phyloP scores from a whole-genome alignment of 129 eudicot genomes.

The Helianthus tuberosus region DNA sequence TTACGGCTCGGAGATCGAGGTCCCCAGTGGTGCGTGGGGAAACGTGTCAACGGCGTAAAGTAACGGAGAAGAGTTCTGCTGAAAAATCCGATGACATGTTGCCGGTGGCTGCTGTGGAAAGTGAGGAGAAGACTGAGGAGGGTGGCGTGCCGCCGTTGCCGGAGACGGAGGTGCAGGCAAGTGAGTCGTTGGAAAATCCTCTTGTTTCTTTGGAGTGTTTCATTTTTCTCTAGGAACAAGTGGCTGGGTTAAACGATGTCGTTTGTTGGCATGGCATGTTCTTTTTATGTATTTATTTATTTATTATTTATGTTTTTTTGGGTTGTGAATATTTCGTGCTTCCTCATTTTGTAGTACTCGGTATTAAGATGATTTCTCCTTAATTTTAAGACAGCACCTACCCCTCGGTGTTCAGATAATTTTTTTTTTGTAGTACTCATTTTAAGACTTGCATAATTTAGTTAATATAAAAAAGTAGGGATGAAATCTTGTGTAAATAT shows the following conservation, averaged over 20 bases:
- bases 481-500: too few relatives aligned
- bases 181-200: constrained; percentile 78
- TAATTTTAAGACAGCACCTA: too few relatives aligned
- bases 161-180: constrained; percentile 15
- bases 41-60: constrained; percentile 32
- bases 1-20: constrained; percentile 38
- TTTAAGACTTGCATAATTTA: too few relatives aligned
- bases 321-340: not conserved
- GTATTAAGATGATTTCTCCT: too few relatives aligned
- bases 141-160: constrained; percentile 34
- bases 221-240: constrained; percentile 51
- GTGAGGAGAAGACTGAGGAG: constrained; percentile 27
- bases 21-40: constrained; percentile 63
- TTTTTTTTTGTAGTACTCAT: too few relatives aligned
- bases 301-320: not conserved
- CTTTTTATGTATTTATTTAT: not conserved
- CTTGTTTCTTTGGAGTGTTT: constrained; percentile 80
- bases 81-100: constrained; percentile 15
- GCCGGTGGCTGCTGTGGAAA: constrained; percentile 22
- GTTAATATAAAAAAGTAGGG: too few relatives aligned
- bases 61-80: constrained; percentile 2
- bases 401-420: too few relatives aligned
- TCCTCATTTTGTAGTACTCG: too few relatives aligned
- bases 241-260: not conserved
- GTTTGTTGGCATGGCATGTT: not conserved